Evolutionary conservation across 768 basidiomycete species (phyloP).

Genomic region (Suillus plorans): DNA sequence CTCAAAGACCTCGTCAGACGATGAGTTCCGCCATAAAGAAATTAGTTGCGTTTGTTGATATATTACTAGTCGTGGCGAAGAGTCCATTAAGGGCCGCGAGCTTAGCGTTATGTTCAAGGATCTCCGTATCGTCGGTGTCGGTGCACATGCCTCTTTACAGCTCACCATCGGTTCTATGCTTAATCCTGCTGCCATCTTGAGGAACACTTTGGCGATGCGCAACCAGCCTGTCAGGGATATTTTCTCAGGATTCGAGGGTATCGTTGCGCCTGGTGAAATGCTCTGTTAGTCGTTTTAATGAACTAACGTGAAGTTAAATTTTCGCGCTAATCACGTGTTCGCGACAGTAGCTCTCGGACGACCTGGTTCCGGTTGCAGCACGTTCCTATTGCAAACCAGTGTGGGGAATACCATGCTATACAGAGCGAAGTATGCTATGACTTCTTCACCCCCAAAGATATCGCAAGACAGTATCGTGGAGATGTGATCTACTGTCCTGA

Average conservation of each 20-base stretch:
- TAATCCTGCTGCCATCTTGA: conserved; percentile 48
- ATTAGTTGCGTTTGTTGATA: neutral
- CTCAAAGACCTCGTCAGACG: conserved; percentile 24
- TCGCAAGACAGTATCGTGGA: conserved; percentile 74
- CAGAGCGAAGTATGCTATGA: conserved; percentile 73
- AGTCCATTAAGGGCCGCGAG: conserved; percentile 48
- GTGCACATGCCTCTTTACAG: conserved; percentile 53
- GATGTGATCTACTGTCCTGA: conserved; percentile 59
- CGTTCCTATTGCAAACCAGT: conserved; percentile 82
- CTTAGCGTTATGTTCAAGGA: conserved; percentile 63
- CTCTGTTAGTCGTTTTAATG: conserved; percentile 46
- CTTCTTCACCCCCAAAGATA: conserved; percentile 71
- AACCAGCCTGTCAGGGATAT: conserved; percentile 65
- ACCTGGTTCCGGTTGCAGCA: conserved; percentile 82
- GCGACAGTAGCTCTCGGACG: conserved; percentile 64
- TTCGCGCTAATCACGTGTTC: neutral
- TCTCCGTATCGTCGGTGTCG: conserved; percentile 59
- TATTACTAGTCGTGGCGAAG: conserved; percentile 42
- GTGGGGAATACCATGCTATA: conserved; percentile 56
- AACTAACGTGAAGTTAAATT: neutral
- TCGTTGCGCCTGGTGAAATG: conserved; percentile 65
- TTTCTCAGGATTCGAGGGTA: conserved; percentile 52
- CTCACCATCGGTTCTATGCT: conserved; percentile 61
- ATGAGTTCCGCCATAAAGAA: conserved; percentile 7
- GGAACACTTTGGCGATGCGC: conserved; percentile 42